Conservation (phyloP, 2,329 filamentous ascomycete genomes). For the Fusarium albidum region DNA sequence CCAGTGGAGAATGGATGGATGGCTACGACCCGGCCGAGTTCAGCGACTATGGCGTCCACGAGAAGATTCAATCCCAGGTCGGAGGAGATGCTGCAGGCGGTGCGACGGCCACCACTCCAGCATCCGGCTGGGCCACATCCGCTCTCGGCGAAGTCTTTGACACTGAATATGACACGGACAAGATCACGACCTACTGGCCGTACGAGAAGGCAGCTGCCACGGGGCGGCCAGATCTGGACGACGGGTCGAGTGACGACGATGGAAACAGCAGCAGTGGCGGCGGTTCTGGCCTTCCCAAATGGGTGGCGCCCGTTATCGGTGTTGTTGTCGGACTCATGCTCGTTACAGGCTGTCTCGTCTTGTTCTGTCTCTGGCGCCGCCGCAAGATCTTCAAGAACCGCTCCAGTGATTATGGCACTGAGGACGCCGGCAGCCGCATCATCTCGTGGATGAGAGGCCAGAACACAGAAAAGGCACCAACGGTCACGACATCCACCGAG, state of each 20-base stretch:
- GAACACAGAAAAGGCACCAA: constrained; percentile 52
- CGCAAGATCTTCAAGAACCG: constrained; percentile 52
- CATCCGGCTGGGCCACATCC: constrained; percentile 61
- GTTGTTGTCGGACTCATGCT: constrained; percentile 68
- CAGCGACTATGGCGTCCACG: constrained; percentile 74
- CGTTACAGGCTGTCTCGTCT: constrained; percentile 59
- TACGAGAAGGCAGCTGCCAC: constrained; percentile 53
- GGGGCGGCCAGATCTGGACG: constrained; percentile 26
- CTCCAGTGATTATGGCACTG: constrained; percentile 50
- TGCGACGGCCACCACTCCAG: constrained; percentile 74
- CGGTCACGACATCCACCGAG: constrained; percentile 55
- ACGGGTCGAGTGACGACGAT: constrained; percentile 27
- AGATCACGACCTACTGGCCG: constrained; percentile 68
- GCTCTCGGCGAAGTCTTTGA: constrained; percentile 63
- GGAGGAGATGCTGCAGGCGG: constrained; percentile 72
- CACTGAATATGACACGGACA: constrained; percentile 61
- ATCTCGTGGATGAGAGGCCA: constrained; percentile 62
- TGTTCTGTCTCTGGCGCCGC: constrained; percentile 61
- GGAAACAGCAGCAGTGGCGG: constrained; percentile 38
- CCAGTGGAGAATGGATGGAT: constrained; percentile 72
- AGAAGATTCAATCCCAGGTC: constrained; percentile 68
- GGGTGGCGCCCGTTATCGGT: constrained; percentile 69
- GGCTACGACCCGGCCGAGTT: constrained; percentile 72
- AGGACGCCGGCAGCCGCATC: constrained; percentile 58
- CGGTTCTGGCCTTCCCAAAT: constrained; percentile 57